These are phyloP conservation scores for Exophiala phaeomuriformis DNA, from an alignment of 2,329 filamentous ascomycete genomes.

Conservation along the genomic window DNA sequence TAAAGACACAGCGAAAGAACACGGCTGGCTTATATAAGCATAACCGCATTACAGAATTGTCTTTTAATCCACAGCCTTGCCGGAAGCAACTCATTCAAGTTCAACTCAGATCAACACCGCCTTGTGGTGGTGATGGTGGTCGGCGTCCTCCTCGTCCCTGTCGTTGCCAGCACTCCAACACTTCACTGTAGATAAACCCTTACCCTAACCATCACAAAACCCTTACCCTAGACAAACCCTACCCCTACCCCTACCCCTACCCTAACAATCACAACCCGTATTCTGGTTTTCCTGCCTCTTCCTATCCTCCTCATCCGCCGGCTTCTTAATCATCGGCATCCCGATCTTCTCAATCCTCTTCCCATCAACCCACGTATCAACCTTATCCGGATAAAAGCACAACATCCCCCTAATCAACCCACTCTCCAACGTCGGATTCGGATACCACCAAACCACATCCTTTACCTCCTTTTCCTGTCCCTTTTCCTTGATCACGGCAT, in stretches of 20 bases:
- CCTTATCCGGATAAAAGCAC: slow-evolving; percentile 28
- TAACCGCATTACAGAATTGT: too few relatives aligned
- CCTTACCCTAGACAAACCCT: background rate
- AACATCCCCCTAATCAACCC: slow-evolving; percentile 20
- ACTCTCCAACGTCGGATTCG: slow-evolving; percentile 23
- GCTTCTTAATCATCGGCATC: slow-evolving; percentile 4
- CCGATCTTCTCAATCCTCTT: slow-evolving; percentile 23
- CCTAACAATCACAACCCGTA: background rate
- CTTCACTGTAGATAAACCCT: too few relatives aligned
- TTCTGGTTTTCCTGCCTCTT: background rate
- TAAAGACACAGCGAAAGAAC: too few relatives aligned
- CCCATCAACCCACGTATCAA: slow-evolving; percentile 25
- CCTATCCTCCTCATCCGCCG: background rate
- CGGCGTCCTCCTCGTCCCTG: too few relatives aligned
- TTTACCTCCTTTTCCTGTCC: too few relatives aligned
- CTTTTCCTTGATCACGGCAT: too few relatives aligned
- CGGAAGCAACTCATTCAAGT: too few relatives aligned
- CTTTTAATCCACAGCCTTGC: too few relatives aligned
- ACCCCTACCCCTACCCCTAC: background rate
- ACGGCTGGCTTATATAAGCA: too few relatives aligned
- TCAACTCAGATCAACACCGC: too few relatives aligned
- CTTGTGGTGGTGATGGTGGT: too few relatives aligned
- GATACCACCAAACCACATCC: slow-evolving; percentile 28
- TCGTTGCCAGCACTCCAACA: too few relatives aligned
- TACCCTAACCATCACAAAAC: background rate